A percentile compares a stretch with the other conserved stretches of the same genome.
These are phyloP conservation scores for Pseudocercospora crystallina DNA, from an alignment of 2,329 filamentous ascomycete genomes.

Conservation along the genomic window DNA sequence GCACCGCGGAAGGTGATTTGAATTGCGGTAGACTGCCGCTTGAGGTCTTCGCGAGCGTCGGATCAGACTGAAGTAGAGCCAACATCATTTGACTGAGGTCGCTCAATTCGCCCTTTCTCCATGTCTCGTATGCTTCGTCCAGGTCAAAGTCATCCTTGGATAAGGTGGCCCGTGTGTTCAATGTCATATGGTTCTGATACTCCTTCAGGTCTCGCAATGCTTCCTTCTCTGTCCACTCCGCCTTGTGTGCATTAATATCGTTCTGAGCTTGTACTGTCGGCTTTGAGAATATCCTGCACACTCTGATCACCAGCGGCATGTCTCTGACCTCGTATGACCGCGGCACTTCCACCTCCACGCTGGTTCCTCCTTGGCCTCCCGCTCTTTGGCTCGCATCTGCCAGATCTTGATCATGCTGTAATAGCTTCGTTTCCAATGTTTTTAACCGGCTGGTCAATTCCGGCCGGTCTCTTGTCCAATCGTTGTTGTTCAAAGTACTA, in stretches of 20 bases:
- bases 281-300: conserved; percentile 82
- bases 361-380: conserved; percentile 59
- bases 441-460: conserved; percentile 78
- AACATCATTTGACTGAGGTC: conserved; percentile 93
- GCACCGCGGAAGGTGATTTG: conserved; percentile 24
- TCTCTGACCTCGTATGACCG: conserved; percentile 92
- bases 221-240: conserved; percentile 85
- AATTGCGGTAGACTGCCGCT: conserved; percentile 41
- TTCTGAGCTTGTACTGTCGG: conserved; percentile 76
- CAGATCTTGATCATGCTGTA: conserved; percentile 91
- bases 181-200: conserved; percentile 85
- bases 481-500: conserved; percentile 76
- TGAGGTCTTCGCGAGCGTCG: conserved; percentile 76
- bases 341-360: conserved; percentile 78
- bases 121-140: conserved; percentile 82
- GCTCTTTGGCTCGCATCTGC: conserved; percentile 60
- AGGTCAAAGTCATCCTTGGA: conserved; percentile 84
- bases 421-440: conserved; percentile 86
- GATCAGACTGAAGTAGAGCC: conserved; percentile 81
- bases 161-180: conserved; percentile 74
- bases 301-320: conserved; percentile 88
- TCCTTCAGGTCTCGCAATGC: conserved; percentile 88
- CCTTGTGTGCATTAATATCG: conserved; percentile 80
- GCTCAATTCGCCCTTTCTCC: conserved; percentile 86
- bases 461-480: conserved; percentile 79